phyloP scores from a whole-genome alignment of 2,329 filamentous ascomycete species.

The Cladosporium sp. region DNA sequence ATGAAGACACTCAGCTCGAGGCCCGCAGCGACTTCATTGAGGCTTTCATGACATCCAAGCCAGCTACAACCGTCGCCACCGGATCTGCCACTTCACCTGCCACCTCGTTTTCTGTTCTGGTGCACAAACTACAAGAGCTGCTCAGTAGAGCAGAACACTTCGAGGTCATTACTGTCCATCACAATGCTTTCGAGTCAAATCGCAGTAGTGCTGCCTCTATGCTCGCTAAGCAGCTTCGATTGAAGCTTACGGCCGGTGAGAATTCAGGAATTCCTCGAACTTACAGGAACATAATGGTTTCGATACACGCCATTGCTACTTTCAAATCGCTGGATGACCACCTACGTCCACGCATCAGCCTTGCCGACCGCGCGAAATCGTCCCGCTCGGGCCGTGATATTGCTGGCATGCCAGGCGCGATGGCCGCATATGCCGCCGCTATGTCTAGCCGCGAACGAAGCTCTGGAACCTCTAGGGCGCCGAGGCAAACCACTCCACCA shows the following conservation, averaged over 20 bases:
- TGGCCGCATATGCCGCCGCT: constrained; percentile 75
- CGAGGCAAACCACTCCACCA: not conserved
- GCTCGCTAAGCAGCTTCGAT: constrained; percentile 89
- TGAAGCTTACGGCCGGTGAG: constrained; percentile 84
- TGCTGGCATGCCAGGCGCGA: constrained; percentile 61
- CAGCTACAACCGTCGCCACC: constrained; percentile 58
- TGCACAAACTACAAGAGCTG: constrained; percentile 92
- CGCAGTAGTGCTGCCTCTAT: constrained; percentile 90
- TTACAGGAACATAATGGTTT: constrained; percentile 95
- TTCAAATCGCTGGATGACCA: constrained; percentile 98
- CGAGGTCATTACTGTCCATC: constrained; percentile 91
- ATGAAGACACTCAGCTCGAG: constrained; percentile 50
- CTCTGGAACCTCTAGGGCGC: constrained; percentile 27
- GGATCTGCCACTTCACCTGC: constrained; percentile 64
- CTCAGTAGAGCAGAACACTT: constrained; percentile 97
- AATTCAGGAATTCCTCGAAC: constrained; percentile 82
- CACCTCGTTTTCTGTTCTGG: constrained; percentile 84
- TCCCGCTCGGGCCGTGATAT: constrained; percentile 40
- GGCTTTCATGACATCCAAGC: constrained; percentile 79
- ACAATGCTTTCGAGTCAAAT: constrained; percentile 85
- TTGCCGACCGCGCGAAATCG: constrained; percentile 63
- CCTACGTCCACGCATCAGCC: constrained; percentile 78
- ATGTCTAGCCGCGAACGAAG: constrained; percentile 49
- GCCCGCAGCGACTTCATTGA: constrained; percentile 83
- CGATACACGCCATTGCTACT: constrained; percentile 95